Evolutionary conservation across 441 rosid species (phyloP).

Genomic region (Sinapis alba): DNA sequence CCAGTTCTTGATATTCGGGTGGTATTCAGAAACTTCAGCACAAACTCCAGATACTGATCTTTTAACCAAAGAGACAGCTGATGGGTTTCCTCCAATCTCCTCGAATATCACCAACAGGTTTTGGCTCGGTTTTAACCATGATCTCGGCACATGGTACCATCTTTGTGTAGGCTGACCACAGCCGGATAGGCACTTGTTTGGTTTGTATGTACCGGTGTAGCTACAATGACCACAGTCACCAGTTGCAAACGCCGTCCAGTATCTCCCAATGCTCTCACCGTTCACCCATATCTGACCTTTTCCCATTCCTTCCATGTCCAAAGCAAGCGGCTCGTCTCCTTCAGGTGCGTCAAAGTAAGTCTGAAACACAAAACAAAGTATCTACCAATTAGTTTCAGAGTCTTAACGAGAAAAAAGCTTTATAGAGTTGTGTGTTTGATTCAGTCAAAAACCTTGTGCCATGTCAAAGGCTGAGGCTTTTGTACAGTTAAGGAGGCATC

Average conservation of each 20-base stretch:
- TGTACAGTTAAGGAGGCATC: slow-evolving; percentile 65
- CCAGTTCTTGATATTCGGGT: slow-evolving; percentile 95
- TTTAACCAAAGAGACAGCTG: slow-evolving; percentile 73
- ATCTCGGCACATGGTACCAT: slow-evolving; percentile 92
- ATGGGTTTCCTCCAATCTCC: slow-evolving; percentile 94
- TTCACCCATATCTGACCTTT: slow-evolving; percentile 99
- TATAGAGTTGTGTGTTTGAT: background rate
- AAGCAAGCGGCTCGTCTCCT: slow-evolving; percentile 91
- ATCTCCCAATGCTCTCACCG: slow-evolving; percentile 94
- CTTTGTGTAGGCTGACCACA: slow-evolving; percentile 94
- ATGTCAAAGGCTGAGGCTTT: slow-evolving; percentile 80
- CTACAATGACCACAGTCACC: slow-evolving; percentile 81
- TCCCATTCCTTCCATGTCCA: slow-evolving; percentile 97
- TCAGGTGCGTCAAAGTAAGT: slow-evolving; percentile 89
- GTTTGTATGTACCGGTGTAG: slow-evolving; percentile 78
- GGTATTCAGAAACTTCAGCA: slow-evolving; percentile 86
- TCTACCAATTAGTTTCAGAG: background rate
- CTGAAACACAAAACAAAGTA: slow-evolving; percentile 38
- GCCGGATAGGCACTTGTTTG: slow-evolving; percentile 78
- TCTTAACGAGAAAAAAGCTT: background rate
- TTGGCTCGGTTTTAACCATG: slow-evolving; percentile 85
- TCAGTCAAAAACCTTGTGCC: slow-evolving; percentile 81
- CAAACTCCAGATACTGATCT: slow-evolving; percentile 82
- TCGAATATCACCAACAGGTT: slow-evolving; percentile 87
- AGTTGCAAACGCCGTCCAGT: slow-evolving; percentile 84